Conservation (phyloP, 257 asterid species). For the Lantana camara region DNA sequence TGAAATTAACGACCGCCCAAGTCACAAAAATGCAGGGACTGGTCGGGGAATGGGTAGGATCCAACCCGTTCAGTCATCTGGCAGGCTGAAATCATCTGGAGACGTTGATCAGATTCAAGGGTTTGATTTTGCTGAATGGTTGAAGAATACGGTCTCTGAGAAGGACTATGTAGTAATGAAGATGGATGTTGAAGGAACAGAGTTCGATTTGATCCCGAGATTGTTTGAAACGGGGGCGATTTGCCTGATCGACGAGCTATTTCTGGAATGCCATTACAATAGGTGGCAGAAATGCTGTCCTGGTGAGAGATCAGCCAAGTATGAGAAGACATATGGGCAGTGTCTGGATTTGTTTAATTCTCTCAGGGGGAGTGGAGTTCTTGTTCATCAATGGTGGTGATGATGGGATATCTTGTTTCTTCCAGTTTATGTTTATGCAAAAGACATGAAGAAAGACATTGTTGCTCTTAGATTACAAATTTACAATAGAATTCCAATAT, state of each 20-base stretch:
- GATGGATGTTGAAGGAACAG: constrained; percentile 99
- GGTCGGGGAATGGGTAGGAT: constrained; percentile 97
- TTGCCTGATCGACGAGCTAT: constrained; percentile 88
- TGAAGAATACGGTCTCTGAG: constrained; percentile 64
- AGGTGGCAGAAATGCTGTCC: constrained; percentile 99
- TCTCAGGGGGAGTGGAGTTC: constrained; percentile 82
- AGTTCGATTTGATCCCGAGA: constrained; percentile 85
- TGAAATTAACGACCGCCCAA: constrained; percentile 81
- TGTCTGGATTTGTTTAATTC: constrained; percentile 81
- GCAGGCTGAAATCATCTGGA: constrained; percentile 42
- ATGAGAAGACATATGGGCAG: constrained; percentile 78
- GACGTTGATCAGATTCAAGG: constrained; percentile 80
- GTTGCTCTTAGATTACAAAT: not conserved
- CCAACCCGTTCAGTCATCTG: constrained; percentile 72
- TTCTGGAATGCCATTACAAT: constrained; percentile 94
- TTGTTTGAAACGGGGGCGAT: constrained; percentile 83
- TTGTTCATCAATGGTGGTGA: constrained; percentile 99
- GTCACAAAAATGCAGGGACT: constrained; percentile 60
- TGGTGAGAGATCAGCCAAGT: constrained; percentile 80
- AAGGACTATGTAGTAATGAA: constrained; percentile 93
- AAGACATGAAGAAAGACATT: constrained; percentile 33
- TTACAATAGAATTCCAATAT: constrained; percentile 20
- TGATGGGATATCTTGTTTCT: constrained; percentile 1
- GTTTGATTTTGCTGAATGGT: constrained; percentile 92
- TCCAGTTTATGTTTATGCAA: constrained; percentile 28